Conservation (phyloP, 495 filamentous ascomycete genomes). For the Penicillium coffeae region DNA sequence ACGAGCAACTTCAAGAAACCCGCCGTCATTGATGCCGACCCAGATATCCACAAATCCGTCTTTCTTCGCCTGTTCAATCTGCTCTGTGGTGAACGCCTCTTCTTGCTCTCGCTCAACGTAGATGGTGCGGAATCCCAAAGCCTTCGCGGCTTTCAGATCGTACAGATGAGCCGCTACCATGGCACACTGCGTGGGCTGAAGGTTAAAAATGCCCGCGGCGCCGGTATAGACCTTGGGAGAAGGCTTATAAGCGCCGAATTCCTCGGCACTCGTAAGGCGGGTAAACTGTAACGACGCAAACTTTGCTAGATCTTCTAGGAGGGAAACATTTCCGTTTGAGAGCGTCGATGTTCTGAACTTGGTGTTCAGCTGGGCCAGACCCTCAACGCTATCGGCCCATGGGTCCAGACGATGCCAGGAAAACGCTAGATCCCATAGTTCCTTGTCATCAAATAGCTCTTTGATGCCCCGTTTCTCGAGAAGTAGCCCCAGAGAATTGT, state of each 20-base stretch:
- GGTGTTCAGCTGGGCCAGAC: constrained; percentile 52
- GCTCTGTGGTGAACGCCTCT: constrained; percentile 54
- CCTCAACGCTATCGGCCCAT: constrained; percentile 61
- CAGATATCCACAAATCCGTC: constrained; percentile 54
- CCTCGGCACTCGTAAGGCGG: constrained; percentile 58
- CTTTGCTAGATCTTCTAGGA: constrained; percentile 60
- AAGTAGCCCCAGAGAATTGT: constrained; percentile 53
- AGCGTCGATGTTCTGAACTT: constrained; percentile 60
- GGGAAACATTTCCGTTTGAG: constrained; percentile 67
- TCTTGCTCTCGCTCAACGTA: constrained; percentile 70
- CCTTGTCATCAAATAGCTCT: constrained; percentile 55
- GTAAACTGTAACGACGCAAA: constrained; percentile 58
- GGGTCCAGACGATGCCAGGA: constrained; percentile 69
- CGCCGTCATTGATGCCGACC: constrained; percentile 21
- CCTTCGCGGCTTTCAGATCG: constrained; percentile 65
- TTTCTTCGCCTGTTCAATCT: constrained; percentile 47
- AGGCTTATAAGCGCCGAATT: constrained; percentile 78
- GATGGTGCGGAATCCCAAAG: constrained; percentile 60
- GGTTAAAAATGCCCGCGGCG: constrained; percentile 54
- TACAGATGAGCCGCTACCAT: constrained; percentile 75
- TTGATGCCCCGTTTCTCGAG: constrained; percentile 51
- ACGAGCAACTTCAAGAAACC: constrained; percentile 33
- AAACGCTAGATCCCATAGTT: constrained; percentile 53
- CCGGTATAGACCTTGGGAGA: constrained; percentile 63
- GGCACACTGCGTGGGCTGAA: constrained; percentile 58